A percentile compares a stretch with the other conserved stretches of the same genome.
phyloP scores from a whole-genome alignment of 768 basidiomycete genomes.

The Scleroderma bovista region DNA sequence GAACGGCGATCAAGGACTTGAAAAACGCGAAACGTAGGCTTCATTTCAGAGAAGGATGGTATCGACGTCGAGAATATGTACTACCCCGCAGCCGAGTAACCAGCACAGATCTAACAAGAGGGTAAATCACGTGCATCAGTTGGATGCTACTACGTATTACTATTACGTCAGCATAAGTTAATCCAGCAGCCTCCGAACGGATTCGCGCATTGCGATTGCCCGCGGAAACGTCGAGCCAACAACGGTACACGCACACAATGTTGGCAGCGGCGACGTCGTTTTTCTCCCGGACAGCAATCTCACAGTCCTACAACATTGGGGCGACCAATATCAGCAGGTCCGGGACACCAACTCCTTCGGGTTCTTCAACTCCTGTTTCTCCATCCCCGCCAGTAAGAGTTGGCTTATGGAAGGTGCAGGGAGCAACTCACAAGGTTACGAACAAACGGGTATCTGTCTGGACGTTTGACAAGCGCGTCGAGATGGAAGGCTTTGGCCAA shows the following conservation, averaged over 20 bases:
- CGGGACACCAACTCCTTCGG: slow-evolving; percentile 31
- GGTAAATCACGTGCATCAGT: too few species aligned
- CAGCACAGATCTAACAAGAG: too few species aligned
- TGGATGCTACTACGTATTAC: too few species aligned
- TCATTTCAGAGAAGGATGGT: slow-evolving; percentile 35
- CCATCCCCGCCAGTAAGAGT: slow-evolving; percentile 51
- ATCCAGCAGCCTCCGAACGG: too few species aligned
- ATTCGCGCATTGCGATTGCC: too few species aligned
- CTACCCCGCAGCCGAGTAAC: too few species aligned
- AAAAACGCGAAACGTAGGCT: slow-evolving; percentile 40
- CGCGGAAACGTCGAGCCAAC: background rate
- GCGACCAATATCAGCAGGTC: slow-evolving; percentile 32
- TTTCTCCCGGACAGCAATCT: slow-evolving; percentile 75
- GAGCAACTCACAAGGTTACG: slow-evolving; percentile 84
- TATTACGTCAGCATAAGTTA: slow-evolving; percentile 8
- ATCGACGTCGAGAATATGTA: background rate
- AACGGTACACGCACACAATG: slow-evolving; percentile 36
- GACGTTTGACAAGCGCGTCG: slow-evolving; percentile 82
- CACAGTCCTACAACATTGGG: slow-evolving; percentile 72
- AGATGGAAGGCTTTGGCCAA: slow-evolving; percentile 65
- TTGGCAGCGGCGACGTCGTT: slow-evolving; percentile 80
- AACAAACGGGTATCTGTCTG: slow-evolving; percentile 90
- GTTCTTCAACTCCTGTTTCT: slow-evolving; percentile 32
- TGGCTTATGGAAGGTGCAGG: slow-evolving; percentile 86
- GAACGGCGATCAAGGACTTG: slow-evolving; percentile 32